Base-by-base conservation (phyloP, 192 early-diverging fungal genomes). In the Coemansia sp. region DNA sequence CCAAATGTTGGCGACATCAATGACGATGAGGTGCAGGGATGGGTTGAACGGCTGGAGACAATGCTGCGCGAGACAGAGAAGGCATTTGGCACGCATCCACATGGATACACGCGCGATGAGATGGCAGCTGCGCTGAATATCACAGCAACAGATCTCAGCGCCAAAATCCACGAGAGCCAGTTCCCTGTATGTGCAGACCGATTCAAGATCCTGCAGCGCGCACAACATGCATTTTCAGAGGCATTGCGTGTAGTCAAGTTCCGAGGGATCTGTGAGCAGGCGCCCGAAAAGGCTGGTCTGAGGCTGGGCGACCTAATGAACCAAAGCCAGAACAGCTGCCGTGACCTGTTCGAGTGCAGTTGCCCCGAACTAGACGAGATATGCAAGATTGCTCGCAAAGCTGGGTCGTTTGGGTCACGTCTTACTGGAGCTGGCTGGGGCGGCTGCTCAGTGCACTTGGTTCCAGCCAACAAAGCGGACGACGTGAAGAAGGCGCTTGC, bases 391-490 rank as follows among this genome's bases (percentile, higher is more conserved):
- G 90, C 89, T 36, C 86, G 87, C 41, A 68, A 70, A 11, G 74
- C 89, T 15, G 96, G 96, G 8, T 89, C 95, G 10, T 81, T 87
- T 65, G 96, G 96, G 27, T 92, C 93, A 33, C 82, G 96, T 31
- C 85, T 97, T 51, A 97, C 95, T 4, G 96, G 97, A 15, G 97
- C 97, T 44, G 97, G 97, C 13, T 97, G 94, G 95, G 93, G 93
- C 52, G 93, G 94, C 10, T 93, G 94, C 77, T 91, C 93, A 0
- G 95, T 97, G 22, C 90, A 89, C 51, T 79, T 97, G 42, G 89
- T 95, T 29, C 67, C 67, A 8, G 60, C 82, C 43, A 78, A 89
- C 40, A 79, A 86, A 29, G 91, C 92, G 1, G 73, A 79, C 5
- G 67, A 47, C 10, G 89, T 95, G 40, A 91, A 93, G 27, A 63